phyloP scores from a whole-genome alignment of 768 basidiomycete species.

The Suillus luteus region DNA sequence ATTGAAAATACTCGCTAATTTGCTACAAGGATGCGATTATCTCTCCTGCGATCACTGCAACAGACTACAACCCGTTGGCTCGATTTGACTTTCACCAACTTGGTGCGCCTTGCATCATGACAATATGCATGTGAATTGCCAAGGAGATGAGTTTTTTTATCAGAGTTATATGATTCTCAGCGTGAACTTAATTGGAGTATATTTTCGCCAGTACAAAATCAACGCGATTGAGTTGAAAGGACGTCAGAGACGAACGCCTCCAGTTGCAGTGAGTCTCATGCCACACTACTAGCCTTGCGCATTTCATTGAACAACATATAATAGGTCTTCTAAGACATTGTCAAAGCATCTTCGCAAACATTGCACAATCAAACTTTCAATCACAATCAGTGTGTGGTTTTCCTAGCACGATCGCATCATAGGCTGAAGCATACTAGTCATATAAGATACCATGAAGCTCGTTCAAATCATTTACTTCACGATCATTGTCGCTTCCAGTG shows the following conservation, averaged over 20 bases:
- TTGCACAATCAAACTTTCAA: background rate
- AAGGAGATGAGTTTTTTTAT: too few relatives aligned
- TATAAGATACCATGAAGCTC: background rate
- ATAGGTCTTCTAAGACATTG: background rate
- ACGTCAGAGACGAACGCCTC: background rate
- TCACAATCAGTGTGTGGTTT: background rate
- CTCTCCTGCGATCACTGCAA: too few relatives aligned
- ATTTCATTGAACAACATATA: background rate
- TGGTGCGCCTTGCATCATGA: too few relatives aligned
- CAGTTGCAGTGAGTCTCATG: background rate
- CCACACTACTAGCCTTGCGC: background rate
- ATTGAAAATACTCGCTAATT: too few relatives aligned
- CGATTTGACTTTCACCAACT: too few relatives aligned
- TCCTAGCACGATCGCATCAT: background rate
- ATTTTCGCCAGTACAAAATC: background rate
- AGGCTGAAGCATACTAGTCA: background rate
- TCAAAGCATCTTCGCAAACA: background rate
- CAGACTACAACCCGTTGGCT: too few relatives aligned
- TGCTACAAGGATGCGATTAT: too few relatives aligned
- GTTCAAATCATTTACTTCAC: background rate
- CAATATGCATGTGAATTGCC: too few relatives aligned
- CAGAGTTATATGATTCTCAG: too few relatives aligned
- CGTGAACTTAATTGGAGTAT: too few relatives aligned
- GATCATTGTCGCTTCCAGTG: constrained; percentile 32
- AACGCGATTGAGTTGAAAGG: background rate